phyloP scores from a whole-genome alignment of 306 rosid genomes.

The Cucurbita ficifolia region DNA sequence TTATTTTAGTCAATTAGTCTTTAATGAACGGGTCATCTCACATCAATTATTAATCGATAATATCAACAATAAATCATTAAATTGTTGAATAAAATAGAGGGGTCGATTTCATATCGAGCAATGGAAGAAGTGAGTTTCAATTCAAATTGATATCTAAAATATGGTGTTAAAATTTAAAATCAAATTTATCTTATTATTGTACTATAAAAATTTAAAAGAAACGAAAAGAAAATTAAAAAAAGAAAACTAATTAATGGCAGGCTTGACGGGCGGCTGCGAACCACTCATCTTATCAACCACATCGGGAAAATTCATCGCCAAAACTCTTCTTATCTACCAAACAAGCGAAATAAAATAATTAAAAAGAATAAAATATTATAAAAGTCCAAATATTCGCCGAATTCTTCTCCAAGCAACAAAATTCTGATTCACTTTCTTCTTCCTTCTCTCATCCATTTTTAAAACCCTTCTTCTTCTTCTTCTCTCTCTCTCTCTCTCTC shows the following conservation, averaged over 20 bases:
- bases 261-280: background rate
- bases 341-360: background rate
- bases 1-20: too few species aligned
- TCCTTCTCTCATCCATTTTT: background rate
- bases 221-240: background rate
- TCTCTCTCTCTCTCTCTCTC: background rate
- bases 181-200: too few species aligned
- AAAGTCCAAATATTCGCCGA: background rate
- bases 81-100: too few species aligned
- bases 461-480: too few species aligned
- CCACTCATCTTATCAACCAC: background rate
- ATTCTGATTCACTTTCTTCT: background rate
- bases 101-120: too few species aligned
- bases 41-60: too few species aligned
- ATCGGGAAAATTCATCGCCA: background rate
- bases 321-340: background rate
- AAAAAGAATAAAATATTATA: background rate
- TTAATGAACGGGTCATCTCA: too few species aligned
- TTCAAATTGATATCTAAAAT: too few species aligned
- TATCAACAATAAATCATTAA: too few species aligned
- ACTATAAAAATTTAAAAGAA: background rate
- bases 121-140: too few species aligned
- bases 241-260: background rate
- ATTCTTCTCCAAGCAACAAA: background rate
- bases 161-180: too few species aligned